Base-by-base conservation (phyloP, 2,329 filamentous ascomycete species). In the Xylaria sp. region DNA sequence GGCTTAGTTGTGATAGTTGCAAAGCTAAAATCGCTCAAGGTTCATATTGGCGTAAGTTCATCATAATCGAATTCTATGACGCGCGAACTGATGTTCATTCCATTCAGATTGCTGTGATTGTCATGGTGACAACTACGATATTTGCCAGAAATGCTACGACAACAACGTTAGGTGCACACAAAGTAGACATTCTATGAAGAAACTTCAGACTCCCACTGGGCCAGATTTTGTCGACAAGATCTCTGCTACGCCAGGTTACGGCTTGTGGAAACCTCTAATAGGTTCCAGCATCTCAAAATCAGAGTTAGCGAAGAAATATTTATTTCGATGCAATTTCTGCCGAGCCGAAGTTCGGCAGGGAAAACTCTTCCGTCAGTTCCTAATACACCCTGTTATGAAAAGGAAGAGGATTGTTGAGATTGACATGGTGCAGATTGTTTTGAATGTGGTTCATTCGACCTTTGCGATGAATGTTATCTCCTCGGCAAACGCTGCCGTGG, bases 381-480 rank as follows among this genome's bases (percentile, higher is more conserved):
- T 6, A 16, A 21, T 35, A 35, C 5, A 10, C 32, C 32, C 35
- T 18, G 47, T 12, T 13, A 10, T 50, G 2, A 2, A 51, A 44
- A 10, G 44, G 23, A 13, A 23, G n/a, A 42, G 32, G 4, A 2
- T 2, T 16, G 42, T 12, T 32, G 16, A 48, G 25, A 25, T 32
- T 44, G 29, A 58, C 29, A 35, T 9, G 27, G 29, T 16, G 21
- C 2, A 54, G 62, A 53, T 25, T 60, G 44, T 60, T 65, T 65
- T 37, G 23, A 53, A n/a, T 60, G 54, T 16, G 44, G 62, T 54
- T 51, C 23, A 8, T 65, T 60, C 23, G 47, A 60, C 47, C 54
- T 59, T 32, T 50, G 51, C 35, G 44, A 60, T 25, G 55, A 60
- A 53, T 65, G 54, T 13, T 60, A 64, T 64, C 29, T 59, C 10